Evolutionary conservation across 371 early-diverging fungal species (phyloP), one percentile per base, ranked within the genome.

Genomic region (Apophysomyces sp.): DNA sequence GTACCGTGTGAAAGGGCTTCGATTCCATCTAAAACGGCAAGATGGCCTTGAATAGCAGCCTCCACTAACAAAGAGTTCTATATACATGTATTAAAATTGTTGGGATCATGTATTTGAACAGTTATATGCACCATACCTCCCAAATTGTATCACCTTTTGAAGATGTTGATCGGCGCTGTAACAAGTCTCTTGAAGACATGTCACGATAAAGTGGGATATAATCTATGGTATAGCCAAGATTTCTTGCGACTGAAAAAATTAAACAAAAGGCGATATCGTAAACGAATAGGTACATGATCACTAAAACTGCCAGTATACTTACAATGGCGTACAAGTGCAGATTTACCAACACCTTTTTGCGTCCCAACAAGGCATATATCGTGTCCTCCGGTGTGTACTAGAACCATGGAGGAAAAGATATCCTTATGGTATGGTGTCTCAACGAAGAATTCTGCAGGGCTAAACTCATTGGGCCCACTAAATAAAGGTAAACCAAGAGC

Each of bases 111-210:
- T 24, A 6, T 11, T 1, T 1, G n/a, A n/a, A n/a, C n/a, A n/a
- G n/a, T n/a, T n/a, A n/a, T n/a, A n/a, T n/a, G n/a, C 24, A 3
- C 7, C 32, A 24, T 69, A 69, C 69, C 58, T 86, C 87, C 88
- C 89, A 88, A 13, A 87, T 72, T 2, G 94, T 94, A 32, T 92
- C 90, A 53, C 94, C 94, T 4, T 80, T 67, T 30, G 80, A 74
- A 0, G 87, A 86, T 1, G 93, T 94, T 37, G 84, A 79, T 39
- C 94, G 83, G 40, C 91, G 83, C 58, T 94, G 93, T n/a, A 94
- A 74, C 5, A 94, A 75, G 66, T 94, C 94, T 11, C 93, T 81
- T 4, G 91, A 86, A n/a, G 90, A 89, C 92, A 94, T 91, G 58
- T 94, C 94, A 57, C 87, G 84, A 73, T 89, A 92, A 11, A 93